phyloP scores from a whole-genome alignment of 78 protist species.

The Dictyostelium brefeldianum region DNA sequence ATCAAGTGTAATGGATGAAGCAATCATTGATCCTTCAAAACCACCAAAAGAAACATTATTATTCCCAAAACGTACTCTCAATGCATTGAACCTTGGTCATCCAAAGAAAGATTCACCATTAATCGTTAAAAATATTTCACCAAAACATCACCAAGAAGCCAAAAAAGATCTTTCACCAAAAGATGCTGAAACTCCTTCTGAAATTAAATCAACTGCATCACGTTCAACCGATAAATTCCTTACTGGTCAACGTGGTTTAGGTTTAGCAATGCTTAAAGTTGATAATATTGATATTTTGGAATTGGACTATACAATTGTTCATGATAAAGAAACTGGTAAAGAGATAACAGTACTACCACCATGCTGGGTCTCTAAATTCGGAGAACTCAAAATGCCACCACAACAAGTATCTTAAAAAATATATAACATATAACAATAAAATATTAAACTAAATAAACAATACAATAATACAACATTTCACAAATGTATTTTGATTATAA shows the following conservation, averaged over 20 bases:
- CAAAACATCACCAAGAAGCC: background rate
- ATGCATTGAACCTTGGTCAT: slow-evolving; percentile 18
- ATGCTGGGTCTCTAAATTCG: slow-evolving; percentile 54
- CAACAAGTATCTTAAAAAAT: slow-evolving; percentile 49
- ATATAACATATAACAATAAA: background rate
- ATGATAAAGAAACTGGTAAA: slow-evolving; percentile 33
- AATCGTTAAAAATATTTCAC: slow-evolving; percentile 24
- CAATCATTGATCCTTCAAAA: slow-evolving; percentile 1
- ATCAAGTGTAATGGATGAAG: slow-evolving; percentile 21
- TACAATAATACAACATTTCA: too few relatives aligned
- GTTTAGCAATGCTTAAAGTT: slow-evolving; percentile 64
- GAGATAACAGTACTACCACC: slow-evolving; percentile 46
- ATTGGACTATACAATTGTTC: slow-evolving; percentile 21
- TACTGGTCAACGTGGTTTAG: slow-evolving; percentile 20
- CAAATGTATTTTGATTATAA: too few relatives aligned
- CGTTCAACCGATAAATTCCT: slow-evolving; percentile 57
- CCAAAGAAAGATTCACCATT: slow-evolving; percentile 23
- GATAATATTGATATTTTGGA: slow-evolving; percentile 42
- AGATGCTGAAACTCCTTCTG: background rate
- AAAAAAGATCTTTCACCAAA: background rate
- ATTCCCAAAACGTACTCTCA: slow-evolving; percentile 19
- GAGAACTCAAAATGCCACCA: slow-evolving; percentile 22
- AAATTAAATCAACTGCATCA: background rate
- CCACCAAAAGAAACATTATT: slow-evolving; percentile 32
- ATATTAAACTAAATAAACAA: background rate